phyloP scores from a whole-genome alignment of 768 basidiomycete genomes.

The Suillus subluteus region DNA sequence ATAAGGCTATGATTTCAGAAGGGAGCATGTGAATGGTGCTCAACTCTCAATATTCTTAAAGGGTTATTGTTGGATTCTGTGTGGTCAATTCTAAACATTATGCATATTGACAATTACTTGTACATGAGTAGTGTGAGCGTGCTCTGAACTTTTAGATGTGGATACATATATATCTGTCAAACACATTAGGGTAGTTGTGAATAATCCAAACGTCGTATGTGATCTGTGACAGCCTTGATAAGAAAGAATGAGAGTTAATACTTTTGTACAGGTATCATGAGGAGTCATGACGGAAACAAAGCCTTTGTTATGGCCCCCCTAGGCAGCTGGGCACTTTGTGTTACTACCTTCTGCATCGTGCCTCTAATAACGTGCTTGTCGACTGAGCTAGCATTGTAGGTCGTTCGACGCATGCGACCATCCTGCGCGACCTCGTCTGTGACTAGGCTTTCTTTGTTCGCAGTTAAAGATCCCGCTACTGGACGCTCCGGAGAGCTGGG shows the following conservation, averaged over 20 bases:
- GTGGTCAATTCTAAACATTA: slow-evolving; percentile 6
- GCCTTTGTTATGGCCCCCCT: slow-evolving; percentile 21
- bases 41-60: background rate
- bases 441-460: slow-evolving; percentile 43
- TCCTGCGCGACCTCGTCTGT: slow-evolving; percentile 41
- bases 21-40: slow-evolving; percentile 60
- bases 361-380: slow-evolving; percentile 58
- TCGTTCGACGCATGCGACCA: slow-evolving; percentile 44
- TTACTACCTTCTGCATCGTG: slow-evolving; percentile 56
- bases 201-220: slow-evolving; percentile 6
- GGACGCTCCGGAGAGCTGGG: slow-evolving; percentile 29
- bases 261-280: slow-evolving; percentile 11
- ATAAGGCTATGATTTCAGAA: slow-evolving; percentile 87
- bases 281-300: slow-evolving; percentile 9
- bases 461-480: slow-evolving; percentile 29
- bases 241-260: slow-evolving; percentile 20
- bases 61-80: background rate
- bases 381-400: slow-evolving; percentile 39
- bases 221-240: background rate
- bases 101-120: slow-evolving; percentile 9
- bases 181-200: background rate
- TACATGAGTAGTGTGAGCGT: slow-evolving; percentile 23
- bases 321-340: slow-evolving; percentile 24
- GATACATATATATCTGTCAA: slow-evolving; percentile 16
- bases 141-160: slow-evolving; percentile 13